Evolutionary conservation across 306 rosid genomes (phyloP).

Genomic region (Citrullus colocynthis): DNA sequence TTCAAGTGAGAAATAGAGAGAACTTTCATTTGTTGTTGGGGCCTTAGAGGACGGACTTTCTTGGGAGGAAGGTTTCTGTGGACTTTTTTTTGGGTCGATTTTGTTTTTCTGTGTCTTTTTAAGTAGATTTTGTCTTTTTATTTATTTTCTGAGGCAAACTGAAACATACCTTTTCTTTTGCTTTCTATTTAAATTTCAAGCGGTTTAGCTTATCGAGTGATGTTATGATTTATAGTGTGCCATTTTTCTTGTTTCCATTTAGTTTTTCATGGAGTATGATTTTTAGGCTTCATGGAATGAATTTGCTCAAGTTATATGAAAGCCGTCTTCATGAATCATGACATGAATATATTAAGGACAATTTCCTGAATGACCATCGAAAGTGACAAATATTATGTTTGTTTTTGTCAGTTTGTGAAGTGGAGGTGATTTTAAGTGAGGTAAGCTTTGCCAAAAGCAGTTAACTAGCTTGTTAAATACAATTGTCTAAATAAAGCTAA

Average conservation of each 20-base stretch:
- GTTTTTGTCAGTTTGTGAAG: too few relatives aligned
- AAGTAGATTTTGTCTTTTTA: not conserved
- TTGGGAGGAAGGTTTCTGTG: not conserved
- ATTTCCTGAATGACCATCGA: too few relatives aligned
- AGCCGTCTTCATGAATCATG: too few relatives aligned
- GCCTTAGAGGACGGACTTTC: not conserved
- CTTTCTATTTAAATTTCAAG: not conserved
- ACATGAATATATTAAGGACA: too few relatives aligned
- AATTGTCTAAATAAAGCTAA: too few relatives aligned
- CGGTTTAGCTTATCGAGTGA: not conserved
- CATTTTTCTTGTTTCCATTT: not conserved
- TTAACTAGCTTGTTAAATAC: too few relatives aligned
- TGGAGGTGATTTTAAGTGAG: too few relatives aligned
- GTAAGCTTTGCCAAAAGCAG: too few relatives aligned
- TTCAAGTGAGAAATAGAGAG: slow-evolving; percentile 35
- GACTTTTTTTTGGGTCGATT: not conserved
- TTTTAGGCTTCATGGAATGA: too few relatives aligned
- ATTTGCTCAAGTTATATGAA: too few relatives aligned
- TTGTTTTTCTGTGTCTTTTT: not conserved
- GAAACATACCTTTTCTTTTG: not conserved
- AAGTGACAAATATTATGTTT: too few relatives aligned
- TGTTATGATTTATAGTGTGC: not conserved
- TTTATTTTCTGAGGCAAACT: not conserved
- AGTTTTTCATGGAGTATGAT: not conserved
- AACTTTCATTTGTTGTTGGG: slow-evolving; percentile 7